Evolutionary conservation across 352 stramenopile species (phyloP), one percentile per base, ranked within the genome.

Genomic region (Globisporangium recalcitrans): DNA sequence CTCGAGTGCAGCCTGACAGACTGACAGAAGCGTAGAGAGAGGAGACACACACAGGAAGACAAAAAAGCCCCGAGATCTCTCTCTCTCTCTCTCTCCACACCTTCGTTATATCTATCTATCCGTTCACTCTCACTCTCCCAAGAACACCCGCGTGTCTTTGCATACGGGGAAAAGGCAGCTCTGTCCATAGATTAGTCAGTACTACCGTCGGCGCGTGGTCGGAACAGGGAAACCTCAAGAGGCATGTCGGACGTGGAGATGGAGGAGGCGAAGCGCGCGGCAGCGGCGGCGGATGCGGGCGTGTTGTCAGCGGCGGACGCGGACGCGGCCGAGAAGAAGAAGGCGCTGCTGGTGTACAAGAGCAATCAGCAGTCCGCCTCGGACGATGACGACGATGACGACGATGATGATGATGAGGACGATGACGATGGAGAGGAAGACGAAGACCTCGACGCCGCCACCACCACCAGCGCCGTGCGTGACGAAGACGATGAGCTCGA

Each of bases 281-380:
- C 21, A 44, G 16, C 26, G 3, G 29, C 42, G 21, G 60, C 42
- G n/a, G 58, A 36, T n/a, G n/a, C n/a, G 26, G 66, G 21, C 38
- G 38, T 7, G 16, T 60, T 44, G 62, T 44, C 69, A 5, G 27
- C 27, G 27, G 27, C 27, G 44, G 31, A 19, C 10, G 36, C 58
- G 46, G 68, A 74, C 40, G 67, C 72, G 47, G 82, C 73, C 38
- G 80, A 90, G 71, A 74, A 77, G 60, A 90, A 87, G 75, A 92
- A 90, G 69, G 79, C 83, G 65, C 67, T 92, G 58, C 68, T 92
- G 27, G 80, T 90, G 62, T 92, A 84, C 70, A 89, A 88, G 67
- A 83, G 69, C 64, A 87, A 88, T 51, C 77, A 85, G 48, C 74
- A 79, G 55, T 86, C 80, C 7, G 74, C 63, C 1, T 85, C 76